Evolutionary conservation across 257 asterid species (phyloP), one percentile per base, ranked within the genome.

Genomic region (Solanum acaule): DNA sequence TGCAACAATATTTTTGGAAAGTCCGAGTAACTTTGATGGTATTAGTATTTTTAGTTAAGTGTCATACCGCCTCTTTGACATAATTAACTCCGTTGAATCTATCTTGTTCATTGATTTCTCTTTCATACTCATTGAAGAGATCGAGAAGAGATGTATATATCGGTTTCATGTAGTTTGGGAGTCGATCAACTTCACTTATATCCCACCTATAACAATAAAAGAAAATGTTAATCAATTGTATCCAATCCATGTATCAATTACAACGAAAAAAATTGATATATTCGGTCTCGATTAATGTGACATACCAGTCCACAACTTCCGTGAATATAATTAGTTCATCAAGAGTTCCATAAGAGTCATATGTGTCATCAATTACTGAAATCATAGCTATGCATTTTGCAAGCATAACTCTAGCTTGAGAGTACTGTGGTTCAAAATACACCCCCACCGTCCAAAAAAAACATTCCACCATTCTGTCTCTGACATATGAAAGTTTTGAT

Each of bases 401-500:
- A 16, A 86, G 63, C 87, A 89, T 75, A 42, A 87, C 67, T 37
- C 91, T 84, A 23, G 82, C 67, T 6, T 3, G 34, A 15, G 89
- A 87, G 18, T 85, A 86, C 2, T 68, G 77, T 12, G 91, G 92
- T 46, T 88, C 87, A 52, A 70, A 88, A 49, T 86, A 88, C 4
- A 63, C 52, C 6, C 90, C 88, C 1, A 88, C 25, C 1, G 89
- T 31, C 87, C 91, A 91, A 72, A 87, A 90, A 35, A 23, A 90
- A n/a, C 90, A 61, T 29, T 91, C 93, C 1, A 88, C 92, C 38
- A 88, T 16, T 85, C 89, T 88, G 25, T 91, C 76, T 18, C 91
- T 81, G 9, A 63, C 42, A 84, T 75, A 89, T 20, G 83, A 25
- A 78, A 86, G 82, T 40, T 83, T 88, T 18, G 92, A 83, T 1